phyloP scores from a whole-genome alignment of 305 asterid genomes.

The Fraxinus floribunda region DNA sequence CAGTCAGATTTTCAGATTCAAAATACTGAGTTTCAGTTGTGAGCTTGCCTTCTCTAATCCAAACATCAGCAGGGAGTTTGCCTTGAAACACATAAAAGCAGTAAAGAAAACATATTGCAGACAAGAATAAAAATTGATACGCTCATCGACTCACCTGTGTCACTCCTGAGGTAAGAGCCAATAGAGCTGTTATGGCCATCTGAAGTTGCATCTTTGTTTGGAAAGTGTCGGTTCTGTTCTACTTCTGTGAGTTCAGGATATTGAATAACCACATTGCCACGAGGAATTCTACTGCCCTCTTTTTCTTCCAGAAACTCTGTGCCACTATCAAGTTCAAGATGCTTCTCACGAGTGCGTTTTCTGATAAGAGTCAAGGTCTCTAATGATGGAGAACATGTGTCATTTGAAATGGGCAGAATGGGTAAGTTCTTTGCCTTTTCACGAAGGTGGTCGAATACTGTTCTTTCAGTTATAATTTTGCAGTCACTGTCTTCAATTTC shows the following conservation, averaged over 20 bases:
- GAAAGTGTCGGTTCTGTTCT: constrained; percentile 28
- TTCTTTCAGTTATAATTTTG: constrained; percentile 64
- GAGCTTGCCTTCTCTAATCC: constrained; percentile 33
- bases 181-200: constrained; percentile 24
- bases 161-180: constrained; percentile 26
- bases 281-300: constrained; percentile 30
- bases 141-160: constrained; percentile 41
- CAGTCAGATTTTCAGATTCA: constrained; percentile 33
- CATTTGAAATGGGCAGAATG: constrained; percentile 43
- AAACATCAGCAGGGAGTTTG: constrained; percentile 28
- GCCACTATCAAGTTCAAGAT: constrained; percentile 45
- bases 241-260: constrained; percentile 31
- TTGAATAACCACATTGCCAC: constrained; percentile 26
- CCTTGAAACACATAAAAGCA: constrained; percentile 17
- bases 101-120: constrained; percentile 15
- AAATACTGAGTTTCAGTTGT: constrained; percentile 24
- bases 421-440: constrained; percentile 79
- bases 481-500: constrained; percentile 72
- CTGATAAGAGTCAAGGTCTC: constrained; percentile 67
- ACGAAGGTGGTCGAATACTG: constrained; percentile 80
- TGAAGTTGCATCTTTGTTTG: constrained; percentile 27
- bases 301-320: constrained; percentile 41
- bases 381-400: constrained; percentile 56
- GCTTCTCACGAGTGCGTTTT: constrained; percentile 81
- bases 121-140: neutral